Evolutionary conservation across 2,329 filamentous ascomycete species (phyloP).

Genomic region (Penicillium olsonii): DNA sequence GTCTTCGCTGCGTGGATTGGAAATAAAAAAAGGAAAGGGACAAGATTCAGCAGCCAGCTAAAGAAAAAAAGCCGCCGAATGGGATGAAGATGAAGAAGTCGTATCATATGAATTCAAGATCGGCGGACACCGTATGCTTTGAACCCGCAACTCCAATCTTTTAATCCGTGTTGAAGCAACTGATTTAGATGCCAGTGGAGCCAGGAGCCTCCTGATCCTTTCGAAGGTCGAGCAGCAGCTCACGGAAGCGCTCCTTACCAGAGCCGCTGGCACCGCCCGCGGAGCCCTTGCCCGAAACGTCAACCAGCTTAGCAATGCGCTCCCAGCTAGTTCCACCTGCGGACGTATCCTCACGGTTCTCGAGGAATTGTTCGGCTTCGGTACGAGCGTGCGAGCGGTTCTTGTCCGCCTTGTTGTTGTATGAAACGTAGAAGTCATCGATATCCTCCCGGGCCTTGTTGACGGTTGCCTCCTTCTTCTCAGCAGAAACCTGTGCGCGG

Average conservation of each 20-base stretch:
- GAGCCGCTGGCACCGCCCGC: slow-evolving; percentile 85
- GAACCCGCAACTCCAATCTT: slow-evolving; percentile 5
- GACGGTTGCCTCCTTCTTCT: slow-evolving; percentile 81
- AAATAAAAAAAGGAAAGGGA: slow-evolving; percentile 16
- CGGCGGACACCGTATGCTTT: slow-evolving; percentile 6
- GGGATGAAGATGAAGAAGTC: slow-evolving; percentile 10
- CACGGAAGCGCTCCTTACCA: slow-evolving; percentile 94
- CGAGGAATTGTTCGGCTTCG: slow-evolving; percentile 91
- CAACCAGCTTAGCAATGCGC: slow-evolving; percentile 95
- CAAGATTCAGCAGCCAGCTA: slow-evolving; percentile 6
- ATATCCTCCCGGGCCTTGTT: slow-evolving; percentile 91
- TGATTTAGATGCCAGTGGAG: slow-evolving; percentile 49
- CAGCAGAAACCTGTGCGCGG: slow-evolving; percentile 78
- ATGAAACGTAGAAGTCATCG: slow-evolving; percentile 99
- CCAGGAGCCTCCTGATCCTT: slow-evolving; percentile 88
- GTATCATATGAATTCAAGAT: slow-evolving; percentile 9
- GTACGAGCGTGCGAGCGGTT: slow-evolving; percentile 80
- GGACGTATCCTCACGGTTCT: slow-evolving; percentile 85
- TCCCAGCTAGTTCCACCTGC: slow-evolving; percentile 98
- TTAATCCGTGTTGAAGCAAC: slow-evolving; percentile 2
- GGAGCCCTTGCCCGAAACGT: slow-evolving; percentile 88
- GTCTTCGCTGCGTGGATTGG: slow-evolving; percentile 25
- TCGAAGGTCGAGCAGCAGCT: slow-evolving; percentile 79
- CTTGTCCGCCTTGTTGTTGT: slow-evolving; percentile 98
- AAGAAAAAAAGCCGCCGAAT: neutral